Evolutionary conservation across 192 early-diverging fungal genomes (phyloP), one percentile per base, ranked within the genome.

Genomic region (Gryganskiella cystojenkinii): DNA sequence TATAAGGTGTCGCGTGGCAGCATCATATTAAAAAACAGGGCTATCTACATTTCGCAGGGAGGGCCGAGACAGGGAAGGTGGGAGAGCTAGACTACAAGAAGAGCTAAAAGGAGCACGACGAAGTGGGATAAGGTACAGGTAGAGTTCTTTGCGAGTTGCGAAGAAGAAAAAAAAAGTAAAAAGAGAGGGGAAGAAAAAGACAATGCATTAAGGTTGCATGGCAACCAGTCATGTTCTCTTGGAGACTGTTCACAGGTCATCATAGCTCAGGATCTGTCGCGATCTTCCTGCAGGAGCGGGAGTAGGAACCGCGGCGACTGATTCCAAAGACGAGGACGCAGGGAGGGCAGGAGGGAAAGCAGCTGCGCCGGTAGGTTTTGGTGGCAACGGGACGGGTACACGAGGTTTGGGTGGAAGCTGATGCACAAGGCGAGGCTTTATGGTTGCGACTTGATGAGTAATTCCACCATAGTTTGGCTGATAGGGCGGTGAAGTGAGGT

Each of bases 251-350:
- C n/a, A n/a, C n/a, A 73, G 45, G 50, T 73, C 71, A n/a, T 65
- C 71, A 34, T 73, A 73, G 28, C 71, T 31, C 6, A 73, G 46
- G 35, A 73, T 73, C 42, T 65, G 71, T 54, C 71, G 55, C 2
- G 40, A 44, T 3, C 62, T 40, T 1, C 71, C 62, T 33, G 45
- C 15, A 3, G 57, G 20, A 5, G 56, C 27, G 27, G 71, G n/a
- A 46, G 60, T 59, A 4, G 63, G 37, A 17, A 64, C 73, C 1
- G 57, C 53, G 43, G 72, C 58, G 20, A 67, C 72, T 33, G 42
- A n/a, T 40, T 40, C 37, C 13, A 5, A 5, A 9, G 37, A 40
- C 13, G 13, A 40, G 13, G 37, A 9, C 13, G 37, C 5, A 9
- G 37, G 37, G 37, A 40, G 37, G 13, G 43, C 60, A 3, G 64